Evolutionary conservation across 305 asterid species (phyloP).

Genomic region (Fraxinus velutina): DNA sequence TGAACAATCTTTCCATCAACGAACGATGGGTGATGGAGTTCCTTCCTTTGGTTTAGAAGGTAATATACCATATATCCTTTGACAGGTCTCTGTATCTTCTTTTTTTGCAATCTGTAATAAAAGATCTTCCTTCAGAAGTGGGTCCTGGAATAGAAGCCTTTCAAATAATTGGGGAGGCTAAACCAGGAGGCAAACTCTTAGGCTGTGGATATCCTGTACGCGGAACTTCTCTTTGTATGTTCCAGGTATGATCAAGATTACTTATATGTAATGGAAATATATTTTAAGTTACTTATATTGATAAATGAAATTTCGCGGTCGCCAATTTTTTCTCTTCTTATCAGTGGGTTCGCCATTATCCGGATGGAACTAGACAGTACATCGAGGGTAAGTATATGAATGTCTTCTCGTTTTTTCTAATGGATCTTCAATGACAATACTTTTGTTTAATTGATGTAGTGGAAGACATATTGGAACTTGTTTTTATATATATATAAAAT

Average conservation of each 20-base stretch:
- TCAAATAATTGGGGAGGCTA: constrained; percentile 93
- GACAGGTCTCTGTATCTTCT: constrained; percentile 10
- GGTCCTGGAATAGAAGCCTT: constrained; percentile 90
- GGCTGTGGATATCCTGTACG: constrained; percentile 97
- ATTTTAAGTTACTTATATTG: constrained; percentile 9
- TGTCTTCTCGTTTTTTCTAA: constrained; percentile 7
- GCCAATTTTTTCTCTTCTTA: constrained; percentile 15
- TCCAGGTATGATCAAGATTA: constrained; percentile 60
- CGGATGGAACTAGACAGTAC: constrained; percentile 93
- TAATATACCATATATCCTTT: constrained; percentile 29
- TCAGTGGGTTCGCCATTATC: constrained; percentile 99
- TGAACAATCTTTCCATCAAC: constrained; percentile 46
- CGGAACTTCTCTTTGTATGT: constrained; percentile 99
- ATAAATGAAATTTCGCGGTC: constrained; percentile 16
- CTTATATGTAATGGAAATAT: constrained; percentile 2
- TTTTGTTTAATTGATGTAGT: constrained; percentile 9
- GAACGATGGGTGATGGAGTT: constrained; percentile 40
- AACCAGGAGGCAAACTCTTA: constrained; percentile 75
- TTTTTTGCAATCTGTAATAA: constrained; percentile 24
- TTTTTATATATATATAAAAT: neutral
- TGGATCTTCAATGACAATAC: neutral
- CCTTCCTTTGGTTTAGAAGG: constrained; percentile 73
- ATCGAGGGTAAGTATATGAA: constrained; percentile 65
- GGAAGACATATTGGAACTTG: neutral
- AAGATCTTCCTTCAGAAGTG: constrained; percentile 46